These are phyloP conservation scores for Termitomyces heimii DNA, from an alignment of 768 basidiomycete species.

Conservation along the genomic window DNA sequence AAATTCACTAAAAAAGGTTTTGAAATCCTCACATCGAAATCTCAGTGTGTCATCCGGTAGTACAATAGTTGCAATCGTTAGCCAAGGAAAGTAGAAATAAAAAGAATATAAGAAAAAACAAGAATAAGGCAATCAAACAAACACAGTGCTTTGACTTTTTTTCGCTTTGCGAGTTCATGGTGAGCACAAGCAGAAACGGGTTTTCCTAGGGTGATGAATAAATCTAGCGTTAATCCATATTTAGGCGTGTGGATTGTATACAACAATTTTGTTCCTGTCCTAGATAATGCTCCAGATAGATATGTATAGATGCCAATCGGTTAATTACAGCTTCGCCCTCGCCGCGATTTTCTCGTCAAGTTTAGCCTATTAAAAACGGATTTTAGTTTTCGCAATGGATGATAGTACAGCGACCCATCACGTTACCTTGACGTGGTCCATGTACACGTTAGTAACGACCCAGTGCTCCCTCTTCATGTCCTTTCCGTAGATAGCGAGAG, in stretches of 20 bases:
- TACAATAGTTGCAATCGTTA: too few species aligned
- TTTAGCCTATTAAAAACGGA: slow-evolving; percentile 2
- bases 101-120: too few species aligned
- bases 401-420: background rate
- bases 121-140: background rate
- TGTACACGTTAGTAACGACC: slow-evolving; percentile 91
- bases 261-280: background rate
- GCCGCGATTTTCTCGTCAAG: slow-evolving; percentile 9
- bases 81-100: too few species aligned
- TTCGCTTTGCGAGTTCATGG: background rate
- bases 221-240: background rate
- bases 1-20: too few species aligned
- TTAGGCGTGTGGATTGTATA: background rate
- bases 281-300: background rate
- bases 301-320: background rate
- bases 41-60: too few species aligned
- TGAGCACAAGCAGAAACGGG: background rate
- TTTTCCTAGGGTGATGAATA: background rate
- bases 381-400: background rate
- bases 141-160: background rate
- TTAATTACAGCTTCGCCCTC: slow-evolving; percentile 7
- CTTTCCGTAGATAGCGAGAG: slow-evolving; percentile 90
- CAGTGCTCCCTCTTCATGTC: slow-evolving; percentile 90
- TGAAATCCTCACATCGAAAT: too few species aligned
- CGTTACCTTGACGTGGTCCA: slow-evolving; percentile 89